A percentile compares a stretch with the other conserved stretches of the same genome.
These are phyloP conservation scores for Musa itinerans DNA, from an alignment of 176 grass and related monocot species.

Conservation along the genomic window DNA sequence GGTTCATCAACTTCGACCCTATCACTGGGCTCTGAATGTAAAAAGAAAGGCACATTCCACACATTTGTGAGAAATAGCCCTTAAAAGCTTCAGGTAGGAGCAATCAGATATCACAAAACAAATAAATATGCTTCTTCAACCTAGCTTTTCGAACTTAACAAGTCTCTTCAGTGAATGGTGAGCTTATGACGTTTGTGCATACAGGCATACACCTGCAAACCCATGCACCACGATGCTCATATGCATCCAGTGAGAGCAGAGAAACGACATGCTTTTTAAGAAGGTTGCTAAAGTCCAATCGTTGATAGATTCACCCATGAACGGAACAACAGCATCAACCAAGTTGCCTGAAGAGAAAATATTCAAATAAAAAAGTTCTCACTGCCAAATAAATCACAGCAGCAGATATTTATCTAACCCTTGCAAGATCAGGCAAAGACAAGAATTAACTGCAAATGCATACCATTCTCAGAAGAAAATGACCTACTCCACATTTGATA, in stretches of 20 bases:
- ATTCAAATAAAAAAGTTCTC: not conserved
- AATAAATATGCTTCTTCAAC: no score
- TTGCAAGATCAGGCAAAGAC: not conserved
- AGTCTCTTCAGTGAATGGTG: no score
- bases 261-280: slow-evolving; percentile 56
- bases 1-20: slow-evolving; percentile 76
- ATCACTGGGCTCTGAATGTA: slow-evolving; percentile 61
- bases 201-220: not conserved
- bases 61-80: no score
- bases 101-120: no score
- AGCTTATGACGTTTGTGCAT: not conserved
- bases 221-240: not conserved
- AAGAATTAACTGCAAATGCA: not conserved
- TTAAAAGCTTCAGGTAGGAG: no score
- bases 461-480: slow-evolving; percentile 84
- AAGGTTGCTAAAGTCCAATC: slow-evolving; percentile 91
- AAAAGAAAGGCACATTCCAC: no score
- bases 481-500: slow-evolving; percentile 79
- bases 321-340: slow-evolving; percentile 84
- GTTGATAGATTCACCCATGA: slow-evolving; percentile 99
- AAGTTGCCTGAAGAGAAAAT: slow-evolving; percentile 37
- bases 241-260: not conserved
- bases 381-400: not conserved
- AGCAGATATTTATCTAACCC: not conserved
- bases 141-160: no score